Conservation (phyloP, 345 rosid genomes). For the Theobroma cacao region DNA sequence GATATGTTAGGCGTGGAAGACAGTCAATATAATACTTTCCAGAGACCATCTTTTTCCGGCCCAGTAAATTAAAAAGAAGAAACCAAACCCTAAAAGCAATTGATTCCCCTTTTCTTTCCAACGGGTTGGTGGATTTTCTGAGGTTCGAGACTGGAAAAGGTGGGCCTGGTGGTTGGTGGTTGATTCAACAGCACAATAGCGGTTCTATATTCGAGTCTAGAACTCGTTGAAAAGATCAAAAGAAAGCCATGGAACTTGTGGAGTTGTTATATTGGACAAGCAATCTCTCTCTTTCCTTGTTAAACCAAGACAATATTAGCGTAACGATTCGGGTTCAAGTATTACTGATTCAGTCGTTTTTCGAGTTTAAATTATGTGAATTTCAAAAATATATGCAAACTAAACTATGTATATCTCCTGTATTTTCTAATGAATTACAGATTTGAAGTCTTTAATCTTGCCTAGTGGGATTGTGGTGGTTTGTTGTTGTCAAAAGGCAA, state of each 20-base stretch:
- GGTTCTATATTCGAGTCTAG: not conserved
- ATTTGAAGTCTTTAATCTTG: no score
- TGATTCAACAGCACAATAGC: not conserved
- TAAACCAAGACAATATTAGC: no score
- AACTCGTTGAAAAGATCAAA: not conserved
- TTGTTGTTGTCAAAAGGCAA: not conserved
- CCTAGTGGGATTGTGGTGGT: not conserved
- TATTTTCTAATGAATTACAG: no score
- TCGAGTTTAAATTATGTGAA: no score
- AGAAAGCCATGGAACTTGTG: not conserved
- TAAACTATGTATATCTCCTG: no score
- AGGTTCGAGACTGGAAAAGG: not conserved
- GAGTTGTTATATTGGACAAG: not conserved
- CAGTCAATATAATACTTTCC: no score
- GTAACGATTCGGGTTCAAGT: no score
- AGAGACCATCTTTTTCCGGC: not conserved
- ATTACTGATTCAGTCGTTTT: no score
- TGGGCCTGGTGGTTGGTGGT: not conserved
- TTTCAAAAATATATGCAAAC: no score
- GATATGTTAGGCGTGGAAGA: not conserved
- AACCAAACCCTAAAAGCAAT: not conserved
- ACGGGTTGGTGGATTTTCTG: not conserved
- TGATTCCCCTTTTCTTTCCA: not conserved
- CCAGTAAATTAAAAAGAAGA: not conserved
- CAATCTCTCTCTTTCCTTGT: not conserved